Conservation (phyloP, 345 rosid genomes). For the Salix viminalis region DNA sequence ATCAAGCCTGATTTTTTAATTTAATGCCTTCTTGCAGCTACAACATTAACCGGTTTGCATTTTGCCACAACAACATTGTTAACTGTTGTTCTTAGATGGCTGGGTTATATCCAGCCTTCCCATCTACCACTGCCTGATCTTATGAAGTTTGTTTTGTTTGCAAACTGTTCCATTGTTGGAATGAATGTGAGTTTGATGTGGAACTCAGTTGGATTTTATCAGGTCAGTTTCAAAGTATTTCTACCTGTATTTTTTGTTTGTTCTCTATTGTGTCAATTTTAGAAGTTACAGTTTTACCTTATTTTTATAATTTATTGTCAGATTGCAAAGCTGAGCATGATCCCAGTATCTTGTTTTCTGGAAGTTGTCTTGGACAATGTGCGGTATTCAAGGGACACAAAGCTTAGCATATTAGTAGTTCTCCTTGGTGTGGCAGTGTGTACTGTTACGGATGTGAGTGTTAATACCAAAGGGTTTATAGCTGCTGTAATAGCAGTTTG, state of each 20-base stretch:
- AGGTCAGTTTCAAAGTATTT: slow-evolving; percentile 42
- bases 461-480: slow-evolving; percentile 79
- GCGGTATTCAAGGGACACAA: slow-evolving; percentile 89
- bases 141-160: slow-evolving; percentile 79
- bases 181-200: slow-evolving; percentile 99
- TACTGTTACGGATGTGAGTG: slow-evolving; percentile 98
- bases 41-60: slow-evolving; percentile 96
- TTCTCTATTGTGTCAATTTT: slow-evolving; percentile 1
- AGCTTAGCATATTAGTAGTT: slow-evolving; percentile 87
- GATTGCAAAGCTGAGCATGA: slow-evolving; percentile 99
- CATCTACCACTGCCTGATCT: slow-evolving; percentile 75
- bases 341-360: slow-evolving; percentile 90
- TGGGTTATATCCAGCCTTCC: slow-evolving; percentile 82
- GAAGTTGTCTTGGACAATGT: slow-evolving; percentile 93
- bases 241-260: not conserved
- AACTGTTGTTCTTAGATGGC: slow-evolving; percentile 67
- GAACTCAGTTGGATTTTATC: slow-evolving; percentile 99
- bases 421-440: slow-evolving; percentile 97
- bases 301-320: slow-evolving; percentile 27
- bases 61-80: slow-evolving; percentile 86
- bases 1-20: slow-evolving; percentile 16
- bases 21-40: slow-evolving; percentile 55
- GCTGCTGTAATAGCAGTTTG: slow-evolving; percentile 93
- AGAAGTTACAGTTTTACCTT: not conserved
- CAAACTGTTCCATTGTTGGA: slow-evolving; percentile 96